Percentiles rank a stretch among this genome's conserved stretches.
These are phyloP conservation scores for Amanita inopinata DNA, from an alignment of 768 basidiomycete species.

Conservation along the genomic window DNA sequence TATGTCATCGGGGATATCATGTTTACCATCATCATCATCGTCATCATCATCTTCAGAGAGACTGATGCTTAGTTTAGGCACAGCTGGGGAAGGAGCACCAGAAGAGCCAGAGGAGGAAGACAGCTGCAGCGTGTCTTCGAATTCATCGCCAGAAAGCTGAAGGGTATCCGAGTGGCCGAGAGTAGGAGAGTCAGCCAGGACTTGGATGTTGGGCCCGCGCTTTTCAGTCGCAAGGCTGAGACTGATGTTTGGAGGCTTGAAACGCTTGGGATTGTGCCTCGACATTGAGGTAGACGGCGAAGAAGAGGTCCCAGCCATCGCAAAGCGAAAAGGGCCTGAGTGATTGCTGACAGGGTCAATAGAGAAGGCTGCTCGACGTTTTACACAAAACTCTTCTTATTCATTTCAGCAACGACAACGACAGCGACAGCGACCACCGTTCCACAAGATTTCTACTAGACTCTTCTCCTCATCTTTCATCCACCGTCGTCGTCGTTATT, in stretches of 20 bases:
- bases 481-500: too few relatives aligned
- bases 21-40: too few relatives aligned
- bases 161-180: conserved; percentile 20
- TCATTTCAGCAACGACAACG: too few relatives aligned
- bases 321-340: too few relatives aligned
- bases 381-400: too few relatives aligned
- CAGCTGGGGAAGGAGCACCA: conserved; percentile 21
- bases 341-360: too few relatives aligned
- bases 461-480: too few relatives aligned
- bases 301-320: neutral
- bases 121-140: conserved; percentile 30
- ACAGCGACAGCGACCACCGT: too few relatives aligned
- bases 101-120: conserved; percentile 28
- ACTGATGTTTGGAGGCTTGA: conserved; percentile 44
- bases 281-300: conserved; percentile 2
- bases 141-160: conserved; percentile 23
- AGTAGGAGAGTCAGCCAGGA: conserved; percentile 28
- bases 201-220: conserved; percentile 23
- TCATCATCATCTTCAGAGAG: conserved; percentile 21
- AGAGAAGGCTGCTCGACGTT: too few relatives aligned
- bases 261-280: conserved; percentile 23
- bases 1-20: conserved; percentile 50
- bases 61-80: conserved; percentile 22
- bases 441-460: too few relatives aligned
- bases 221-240: conserved; percentile 27